A percentile compares a stretch with the other conserved stretches of the same genome.
phyloP scores from a whole-genome alignment of 768 basidiomycete species.

The Pulveroboletus sp. region DNA sequence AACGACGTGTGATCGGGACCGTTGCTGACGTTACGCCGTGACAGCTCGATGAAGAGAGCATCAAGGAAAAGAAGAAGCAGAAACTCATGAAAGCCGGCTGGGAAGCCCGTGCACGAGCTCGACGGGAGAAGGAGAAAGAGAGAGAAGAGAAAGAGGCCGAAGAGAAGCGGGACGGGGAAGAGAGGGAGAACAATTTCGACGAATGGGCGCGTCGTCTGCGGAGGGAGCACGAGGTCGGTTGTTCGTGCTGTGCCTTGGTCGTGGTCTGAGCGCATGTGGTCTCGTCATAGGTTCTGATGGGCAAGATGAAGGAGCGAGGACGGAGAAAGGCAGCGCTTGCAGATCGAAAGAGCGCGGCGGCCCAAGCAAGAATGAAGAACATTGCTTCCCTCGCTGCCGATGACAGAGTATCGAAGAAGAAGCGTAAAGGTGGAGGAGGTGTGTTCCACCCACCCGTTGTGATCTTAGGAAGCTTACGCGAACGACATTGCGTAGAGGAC shows the following conservation, averaged over 20 bases:
- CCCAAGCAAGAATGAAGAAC: slow-evolving; percentile 94
- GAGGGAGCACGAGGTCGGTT: slow-evolving; percentile 72
- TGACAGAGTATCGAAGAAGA: slow-evolving; percentile 77
- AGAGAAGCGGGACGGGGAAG: slow-evolving; percentile 64
- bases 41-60: slow-evolving; percentile 81
- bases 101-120: slow-evolving; percentile 80
- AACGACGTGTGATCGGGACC: not conserved
- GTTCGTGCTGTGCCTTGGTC: not conserved
- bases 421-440: slow-evolving; percentile 81
- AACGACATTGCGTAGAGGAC: slow-evolving; percentile 59
- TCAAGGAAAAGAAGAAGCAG: slow-evolving; percentile 95
- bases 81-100: slow-evolving; percentile 89
- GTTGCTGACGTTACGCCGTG: not conserved
- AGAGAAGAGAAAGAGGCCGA: slow-evolving; percentile 61
- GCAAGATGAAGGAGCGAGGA: slow-evolving; percentile 78
- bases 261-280: not conserved
- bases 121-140: slow-evolving; percentile 86
- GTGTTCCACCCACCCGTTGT: slow-evolving; percentile 15
- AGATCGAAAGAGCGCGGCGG: slow-evolving; percentile 91
- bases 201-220: slow-evolving; percentile 75
- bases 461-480: slow-evolving; percentile 1
- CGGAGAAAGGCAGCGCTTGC: slow-evolving; percentile 75
- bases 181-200: slow-evolving; percentile 63
- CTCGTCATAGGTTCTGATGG: slow-evolving; percentile 61
- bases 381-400: slow-evolving; percentile 91